Evolutionary conservation across 371 early-diverging fungal genomes (phyloP).

Genomic region (Coemansia sp.): DNA sequence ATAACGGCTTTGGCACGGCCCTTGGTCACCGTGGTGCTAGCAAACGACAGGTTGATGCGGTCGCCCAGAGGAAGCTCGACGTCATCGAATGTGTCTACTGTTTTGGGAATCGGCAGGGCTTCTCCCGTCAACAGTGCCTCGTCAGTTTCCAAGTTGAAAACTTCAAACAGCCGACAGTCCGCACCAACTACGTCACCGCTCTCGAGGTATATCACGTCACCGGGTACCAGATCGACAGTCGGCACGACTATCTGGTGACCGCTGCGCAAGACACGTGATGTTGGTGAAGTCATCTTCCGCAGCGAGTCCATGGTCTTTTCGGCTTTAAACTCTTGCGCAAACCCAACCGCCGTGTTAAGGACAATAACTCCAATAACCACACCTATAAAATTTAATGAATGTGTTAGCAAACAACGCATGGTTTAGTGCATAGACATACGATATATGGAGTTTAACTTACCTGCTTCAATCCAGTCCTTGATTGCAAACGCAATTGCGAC

Average conservation of each 20-base stretch:
- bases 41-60: constrained; percentile 59
- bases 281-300: constrained; percentile 73
- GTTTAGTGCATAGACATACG: no score
- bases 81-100: constrained; percentile 45
- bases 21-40: constrained; percentile 62
- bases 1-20: constrained; percentile 69
- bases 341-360: constrained; percentile 78
- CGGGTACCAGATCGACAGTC: constrained; percentile 76
- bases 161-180: constrained; percentile 78
- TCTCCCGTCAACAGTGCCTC: constrained; percentile 90
- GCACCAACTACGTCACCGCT: constrained; percentile 87
- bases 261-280: constrained; percentile 75
- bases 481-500: constrained; percentile 61
- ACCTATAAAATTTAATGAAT: constrained; percentile 36
- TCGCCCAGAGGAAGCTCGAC: constrained; percentile 62
- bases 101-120: constrained; percentile 70
- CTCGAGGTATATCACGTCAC: constrained; percentile 81
- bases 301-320: constrained; percentile 87
- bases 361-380: constrained; percentile 71
- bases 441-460: constrained; percentile 13
- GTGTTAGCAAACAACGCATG: no score
- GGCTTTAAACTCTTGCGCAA: constrained; percentile 85
- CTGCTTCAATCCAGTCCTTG: constrained; percentile 63
- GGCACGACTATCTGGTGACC: constrained; percentile 64
- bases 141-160: constrained; percentile 77